These are phyloP conservation scores for Grosmannia clavigera DNA, from an alignment of 2,329 filamentous ascomycete species.

Conservation along the genomic window DNA sequence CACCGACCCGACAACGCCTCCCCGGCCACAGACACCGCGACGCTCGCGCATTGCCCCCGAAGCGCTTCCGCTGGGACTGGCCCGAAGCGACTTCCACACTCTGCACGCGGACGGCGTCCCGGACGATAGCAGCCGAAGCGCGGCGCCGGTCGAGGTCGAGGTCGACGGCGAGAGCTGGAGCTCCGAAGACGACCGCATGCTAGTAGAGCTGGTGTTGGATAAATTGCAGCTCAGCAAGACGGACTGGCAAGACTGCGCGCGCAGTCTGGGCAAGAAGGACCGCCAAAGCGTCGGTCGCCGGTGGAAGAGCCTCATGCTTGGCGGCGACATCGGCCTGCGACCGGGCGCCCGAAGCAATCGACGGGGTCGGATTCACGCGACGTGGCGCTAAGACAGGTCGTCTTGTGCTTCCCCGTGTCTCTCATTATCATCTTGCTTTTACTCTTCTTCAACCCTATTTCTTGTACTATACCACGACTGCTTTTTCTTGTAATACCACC, in stretches of 20 bases:
- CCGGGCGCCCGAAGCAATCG: constrained; percentile 23
- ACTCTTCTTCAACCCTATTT: neutral
- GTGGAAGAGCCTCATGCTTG: constrained; percentile 50
- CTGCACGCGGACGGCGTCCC: constrained; percentile 24
- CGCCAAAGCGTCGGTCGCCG: constrained; percentile 41
- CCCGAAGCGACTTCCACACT: constrained; percentile 44
- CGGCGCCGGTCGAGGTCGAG: constrained; percentile 27
- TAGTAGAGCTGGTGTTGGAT: constrained; percentile 56
- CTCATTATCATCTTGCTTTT: neutral
- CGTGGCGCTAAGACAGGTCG: constrained; percentile 33
- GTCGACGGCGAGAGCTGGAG: constrained; percentile 42
- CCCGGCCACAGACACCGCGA: constrained; percentile 42
- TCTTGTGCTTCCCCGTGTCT: neutral
- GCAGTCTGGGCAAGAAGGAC: constrained; percentile 49
- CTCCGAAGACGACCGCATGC: constrained; percentile 48
- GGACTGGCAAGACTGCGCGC: constrained; percentile 56
- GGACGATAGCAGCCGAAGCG: constrained; percentile 10
- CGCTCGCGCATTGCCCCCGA: constrained; percentile 48
- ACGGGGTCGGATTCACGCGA: constrained; percentile 38
- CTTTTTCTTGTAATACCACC: neutral
- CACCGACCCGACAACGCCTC: neutral
- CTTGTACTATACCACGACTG: neutral
- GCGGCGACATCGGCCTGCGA: constrained; percentile 43
- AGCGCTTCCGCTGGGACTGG: constrained; percentile 46
- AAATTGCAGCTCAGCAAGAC: constrained; percentile 52